These are phyloP conservation scores for Candida verbasci DNA, from an alignment of 805 yeast genomes.

Conservation along the genomic window DNA sequence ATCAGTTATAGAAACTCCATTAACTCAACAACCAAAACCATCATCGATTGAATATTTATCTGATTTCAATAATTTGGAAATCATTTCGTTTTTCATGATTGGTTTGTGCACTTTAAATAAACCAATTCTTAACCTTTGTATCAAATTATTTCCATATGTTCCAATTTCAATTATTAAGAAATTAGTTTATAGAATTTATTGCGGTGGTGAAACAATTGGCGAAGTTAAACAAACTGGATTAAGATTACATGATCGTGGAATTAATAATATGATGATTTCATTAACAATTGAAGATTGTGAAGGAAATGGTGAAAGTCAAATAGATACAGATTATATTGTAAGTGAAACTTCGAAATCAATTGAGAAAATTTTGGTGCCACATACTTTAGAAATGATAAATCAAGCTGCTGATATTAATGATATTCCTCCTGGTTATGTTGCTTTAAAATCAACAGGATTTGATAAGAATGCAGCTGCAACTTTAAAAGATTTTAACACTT, in stretches of 20 bases:
- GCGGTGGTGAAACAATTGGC: conserved; percentile 79
- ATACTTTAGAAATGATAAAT: conserved; percentile 54
- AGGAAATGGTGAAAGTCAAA: conserved; percentile 52
- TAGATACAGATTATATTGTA: conserved; percentile 57
- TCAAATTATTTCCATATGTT: conserved; percentile 64
- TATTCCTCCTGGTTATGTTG: conserved; percentile 88
- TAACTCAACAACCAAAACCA: conserved; percentile 2
- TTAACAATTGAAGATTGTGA: conserved; percentile 91
- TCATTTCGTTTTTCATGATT: conserved; percentile 62
- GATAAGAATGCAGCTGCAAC: conserved; percentile 72
- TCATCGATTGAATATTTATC: conserved; percentile 38
- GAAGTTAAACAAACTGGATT: conserved; percentile 72
- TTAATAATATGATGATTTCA: conserved; percentile 92
- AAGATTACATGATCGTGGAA: conserved; percentile 64
- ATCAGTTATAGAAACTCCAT: conserved; percentile 5
- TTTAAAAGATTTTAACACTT: conserved; percentile 58
- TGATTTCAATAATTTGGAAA: conserved; percentile 48
- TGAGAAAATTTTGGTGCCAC: conserved; percentile 64
- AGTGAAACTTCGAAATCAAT: conserved; percentile 64
- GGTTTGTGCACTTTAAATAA: conserved; percentile 68
- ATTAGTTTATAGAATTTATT: conserved; percentile 76
- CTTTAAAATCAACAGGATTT: conserved; percentile 90
- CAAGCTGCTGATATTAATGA: conserved; percentile 49
- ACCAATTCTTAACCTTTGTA: conserved; percentile 55
- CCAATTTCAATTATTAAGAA: conserved; percentile 69